Evolutionary conservation across 2,329 filamentous ascomycete genomes (phyloP).

Genomic region (Scleromitrula shiraiana): DNA sequence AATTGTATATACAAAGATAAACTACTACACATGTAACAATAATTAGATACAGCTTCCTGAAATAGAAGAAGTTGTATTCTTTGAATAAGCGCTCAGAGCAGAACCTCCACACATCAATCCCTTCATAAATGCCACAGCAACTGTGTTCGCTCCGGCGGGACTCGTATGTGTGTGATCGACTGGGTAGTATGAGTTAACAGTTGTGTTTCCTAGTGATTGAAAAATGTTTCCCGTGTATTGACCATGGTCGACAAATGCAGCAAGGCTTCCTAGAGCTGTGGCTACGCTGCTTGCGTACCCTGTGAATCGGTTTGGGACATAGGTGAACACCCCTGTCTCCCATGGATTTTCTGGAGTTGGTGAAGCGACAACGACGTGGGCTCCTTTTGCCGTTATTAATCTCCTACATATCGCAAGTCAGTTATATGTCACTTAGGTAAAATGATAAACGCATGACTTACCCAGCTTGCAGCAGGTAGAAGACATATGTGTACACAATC

Average conservation of each 20-base stretch:
- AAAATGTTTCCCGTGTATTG: constrained; percentile 44
- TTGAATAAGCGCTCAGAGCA: constrained; percentile 20
- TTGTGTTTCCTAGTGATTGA: constrained; percentile 37
- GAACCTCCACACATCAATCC: constrained; percentile 29
- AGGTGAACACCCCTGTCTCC: constrained; percentile 44
- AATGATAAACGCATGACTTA: not conserved
- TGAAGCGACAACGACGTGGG: constrained; percentile 49
- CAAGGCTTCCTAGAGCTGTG: constrained; percentile 29
- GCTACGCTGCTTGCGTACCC: constrained; percentile 44
- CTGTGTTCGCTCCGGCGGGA: constrained; percentile 43
- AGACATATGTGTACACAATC: constrained; percentile 27
- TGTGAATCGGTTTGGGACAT: constrained; percentile 46
- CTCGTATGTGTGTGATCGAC: constrained; percentile 55
- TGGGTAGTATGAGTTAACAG: constrained; percentile 44
- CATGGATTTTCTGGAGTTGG: constrained; percentile 58
- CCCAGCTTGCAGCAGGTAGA: constrained; percentile 16
- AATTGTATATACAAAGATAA: not conserved
- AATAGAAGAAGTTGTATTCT: constrained; percentile 23
- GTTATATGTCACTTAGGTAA: not conserved
- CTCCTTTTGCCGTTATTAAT: constrained; percentile 42
- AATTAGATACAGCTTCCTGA: constrained; percentile 21
- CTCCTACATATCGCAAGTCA: constrained; percentile 19
- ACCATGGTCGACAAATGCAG: constrained; percentile 50
- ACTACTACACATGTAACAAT: not conserved
- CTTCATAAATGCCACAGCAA: constrained; percentile 46